phyloP scores from a whole-genome alignment of 164 flowering plant species.

The Echeveria elegans region DNA sequence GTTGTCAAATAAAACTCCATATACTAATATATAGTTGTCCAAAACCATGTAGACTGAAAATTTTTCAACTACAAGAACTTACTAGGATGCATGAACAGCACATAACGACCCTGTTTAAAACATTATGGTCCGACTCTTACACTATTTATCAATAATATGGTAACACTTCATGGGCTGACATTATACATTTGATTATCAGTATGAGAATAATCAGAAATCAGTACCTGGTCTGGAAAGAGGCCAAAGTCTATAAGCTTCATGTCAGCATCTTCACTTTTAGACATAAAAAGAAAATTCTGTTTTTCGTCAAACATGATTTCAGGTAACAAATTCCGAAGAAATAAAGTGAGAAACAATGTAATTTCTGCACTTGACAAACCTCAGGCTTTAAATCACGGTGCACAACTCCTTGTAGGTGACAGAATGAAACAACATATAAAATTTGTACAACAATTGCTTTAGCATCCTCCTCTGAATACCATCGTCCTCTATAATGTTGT shows the following conservation, averaged over 20 bases:
- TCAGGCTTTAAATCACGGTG: constrained; percentile 92
- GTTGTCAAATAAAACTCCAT: background rate
- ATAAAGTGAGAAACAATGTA: background rate
- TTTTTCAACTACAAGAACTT: background rate
- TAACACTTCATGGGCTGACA: background rate
- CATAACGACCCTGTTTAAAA: background rate
- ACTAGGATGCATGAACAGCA: background rate
- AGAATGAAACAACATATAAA: constrained; percentile 71
- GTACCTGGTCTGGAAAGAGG: constrained; percentile 87
- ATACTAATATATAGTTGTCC: background rate
- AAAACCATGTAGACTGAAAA: background rate
- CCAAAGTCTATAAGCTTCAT: constrained; percentile 99
- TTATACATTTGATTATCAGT: background rate
- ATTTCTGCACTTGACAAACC: constrained; percentile 24
- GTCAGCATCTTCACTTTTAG: constrained; percentile 75
- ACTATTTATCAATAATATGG: background rate
- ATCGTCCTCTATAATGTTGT: constrained; percentile 55
- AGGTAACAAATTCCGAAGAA: constrained; percentile 4
- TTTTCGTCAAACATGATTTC: constrained; percentile 11
- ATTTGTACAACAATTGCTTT: constrained; percentile 61
- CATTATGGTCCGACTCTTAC: background rate
- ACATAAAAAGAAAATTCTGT: constrained; percentile 90
- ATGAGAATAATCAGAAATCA: background rate
- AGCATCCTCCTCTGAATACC: constrained; percentile 72
- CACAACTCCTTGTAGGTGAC: constrained; percentile 93